Conservation (phyloP, 2,329 filamentous ascomycete species). For the Plectosphaerella plurivora region DNA sequence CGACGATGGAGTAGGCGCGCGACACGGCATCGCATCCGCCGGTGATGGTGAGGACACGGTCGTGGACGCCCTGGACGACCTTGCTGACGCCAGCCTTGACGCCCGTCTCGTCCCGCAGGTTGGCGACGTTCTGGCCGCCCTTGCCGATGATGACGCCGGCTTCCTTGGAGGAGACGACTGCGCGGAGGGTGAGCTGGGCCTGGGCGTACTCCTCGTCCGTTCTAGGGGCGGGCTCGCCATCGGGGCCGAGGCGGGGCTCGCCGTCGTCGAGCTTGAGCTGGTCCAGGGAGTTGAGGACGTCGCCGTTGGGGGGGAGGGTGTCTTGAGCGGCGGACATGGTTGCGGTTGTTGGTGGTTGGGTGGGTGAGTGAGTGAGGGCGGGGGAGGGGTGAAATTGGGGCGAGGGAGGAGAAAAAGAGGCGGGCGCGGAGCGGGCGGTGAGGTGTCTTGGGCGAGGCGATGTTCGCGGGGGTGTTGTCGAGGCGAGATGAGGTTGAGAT, state of each 20-base stretch:
- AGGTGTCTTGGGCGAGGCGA: neutral
- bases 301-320: constrained; percentile 51
- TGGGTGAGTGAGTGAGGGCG: neutral
- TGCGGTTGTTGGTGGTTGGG: constrained; percentile 5
- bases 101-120: constrained; percentile 93
- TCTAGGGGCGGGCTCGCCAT: constrained; percentile 77
- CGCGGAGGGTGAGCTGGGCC: constrained; percentile 87
- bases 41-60: constrained; percentile 93
- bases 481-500: neutral
- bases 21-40: constrained; percentile 84
- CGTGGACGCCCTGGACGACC: constrained; percentile 94
- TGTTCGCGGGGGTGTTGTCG: neutral
- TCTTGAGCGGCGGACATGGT: constrained; percentile 63
- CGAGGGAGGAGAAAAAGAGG: neutral
- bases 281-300: constrained; percentile 57
- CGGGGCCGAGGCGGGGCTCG: constrained; percentile 57
- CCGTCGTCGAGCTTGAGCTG: constrained; percentile 63
- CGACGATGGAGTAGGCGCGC: constrained; percentile 89
- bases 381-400: neutral
- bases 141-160: constrained; percentile 99
- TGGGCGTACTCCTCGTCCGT: constrained; percentile 96
- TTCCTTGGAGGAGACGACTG: constrained; percentile 98
- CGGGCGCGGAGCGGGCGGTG: neutral
- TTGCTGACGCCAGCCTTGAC: constrained; percentile 99
- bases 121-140: constrained; percentile 95